Evolutionary conservation across 306 rosid genomes (phyloP).

Genomic region (Vigna angularis): DNA sequence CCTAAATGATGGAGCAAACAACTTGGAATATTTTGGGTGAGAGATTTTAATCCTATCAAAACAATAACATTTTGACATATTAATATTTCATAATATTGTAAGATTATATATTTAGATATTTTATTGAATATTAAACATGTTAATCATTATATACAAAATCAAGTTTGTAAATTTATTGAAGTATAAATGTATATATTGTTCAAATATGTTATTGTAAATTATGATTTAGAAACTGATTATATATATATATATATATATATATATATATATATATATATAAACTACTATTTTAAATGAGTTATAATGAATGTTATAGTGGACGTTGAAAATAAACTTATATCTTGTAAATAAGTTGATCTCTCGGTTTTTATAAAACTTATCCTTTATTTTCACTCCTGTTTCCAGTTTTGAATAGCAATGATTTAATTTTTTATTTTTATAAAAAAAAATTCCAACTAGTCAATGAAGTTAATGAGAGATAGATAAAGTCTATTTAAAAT

Average conservation of each 20-base stretch:
- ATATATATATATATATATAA: too few relatives aligned
- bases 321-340: background rate
- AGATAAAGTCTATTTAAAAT: background rate
- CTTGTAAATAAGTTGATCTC: background rate
- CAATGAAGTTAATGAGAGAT: background rate
- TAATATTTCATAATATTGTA: background rate
- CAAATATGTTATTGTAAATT: background rate
- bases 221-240: background rate
- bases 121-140: background rate
- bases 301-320: background rate
- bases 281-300: background rate
- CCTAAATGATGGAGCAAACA: too few relatives aligned
- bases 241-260: too few relatives aligned
- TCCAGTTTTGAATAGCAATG: background rate
- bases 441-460: background rate
- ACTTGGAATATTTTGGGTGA: too few relatives aligned
- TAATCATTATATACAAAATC: background rate
- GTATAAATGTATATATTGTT: background rate
- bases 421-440: background rate
- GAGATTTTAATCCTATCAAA: too few relatives aligned
- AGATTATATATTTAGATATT: background rate
- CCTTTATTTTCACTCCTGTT: background rate
- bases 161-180: background rate
- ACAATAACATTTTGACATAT: background rate
- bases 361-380: background rate